Evolutionary conservation across 306 rosid species (phyloP).

Genomic region (Castanea mollissima): DNA sequence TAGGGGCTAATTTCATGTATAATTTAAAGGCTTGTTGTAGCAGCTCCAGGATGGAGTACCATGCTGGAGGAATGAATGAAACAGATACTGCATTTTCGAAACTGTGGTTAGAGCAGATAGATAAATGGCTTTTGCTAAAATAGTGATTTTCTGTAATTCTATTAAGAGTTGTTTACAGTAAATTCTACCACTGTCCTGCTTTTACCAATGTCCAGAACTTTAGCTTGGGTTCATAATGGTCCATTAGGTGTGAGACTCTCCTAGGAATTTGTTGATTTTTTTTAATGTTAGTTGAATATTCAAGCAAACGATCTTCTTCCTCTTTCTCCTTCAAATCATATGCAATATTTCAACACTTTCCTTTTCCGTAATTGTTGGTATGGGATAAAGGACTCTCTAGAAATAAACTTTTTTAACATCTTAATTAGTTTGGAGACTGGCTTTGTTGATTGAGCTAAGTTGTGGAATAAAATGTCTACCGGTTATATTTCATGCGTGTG

Average conservation of each 20-base stretch:
- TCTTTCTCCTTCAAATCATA: background rate
- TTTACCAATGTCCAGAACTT: background rate
- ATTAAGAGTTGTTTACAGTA: background rate
- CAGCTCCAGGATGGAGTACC: no score
- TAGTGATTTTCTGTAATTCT: background rate
- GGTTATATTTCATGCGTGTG: background rate
- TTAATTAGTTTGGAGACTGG: background rate
- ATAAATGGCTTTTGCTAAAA: no score
- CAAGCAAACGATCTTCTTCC: background rate
- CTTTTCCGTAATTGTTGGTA: background rate
- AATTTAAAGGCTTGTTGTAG: no score
- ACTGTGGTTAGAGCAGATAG: no score
- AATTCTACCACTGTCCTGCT: background rate
- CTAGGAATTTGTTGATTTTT: background rate
- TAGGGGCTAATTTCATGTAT: no score
- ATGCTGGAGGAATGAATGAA: no score
- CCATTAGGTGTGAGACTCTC: background rate
- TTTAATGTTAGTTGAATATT: background rate
- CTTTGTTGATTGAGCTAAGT: background rate
- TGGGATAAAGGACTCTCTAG: background rate
- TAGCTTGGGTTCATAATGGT: background rate
- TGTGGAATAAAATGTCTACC: background rate
- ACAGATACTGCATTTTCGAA: no score
- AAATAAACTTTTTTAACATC: background rate
- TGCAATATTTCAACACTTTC: background rate